Base-by-base conservation (phyloP, 202 grass and related monocot genomes). In the Bolboschoenoplectus hybrid region DNA sequence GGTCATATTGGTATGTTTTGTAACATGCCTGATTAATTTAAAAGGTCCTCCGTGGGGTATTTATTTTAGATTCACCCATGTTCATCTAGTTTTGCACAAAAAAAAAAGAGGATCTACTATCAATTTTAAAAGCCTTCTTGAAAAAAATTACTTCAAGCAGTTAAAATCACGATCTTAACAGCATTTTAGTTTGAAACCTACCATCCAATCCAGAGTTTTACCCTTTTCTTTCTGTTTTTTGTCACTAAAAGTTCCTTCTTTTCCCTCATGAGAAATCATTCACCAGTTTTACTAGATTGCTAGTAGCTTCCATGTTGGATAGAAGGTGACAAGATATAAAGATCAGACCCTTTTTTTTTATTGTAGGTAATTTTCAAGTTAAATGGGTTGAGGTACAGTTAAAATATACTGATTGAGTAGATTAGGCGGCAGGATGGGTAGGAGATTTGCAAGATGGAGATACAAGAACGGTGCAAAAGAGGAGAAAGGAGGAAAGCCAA, bases 351-450 rank as follows among this genome's bases (percentile, higher is more conserved):
- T 67, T 39, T 67, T 67, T 44, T 44, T 3, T 44, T 73, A 49
- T 17, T 73, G 69, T 49, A 49, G 44, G 19, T 73, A 49, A 73
- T 49, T 73, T 73, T 73, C 43, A 73, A 19, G 40, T 73, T 8
- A 73, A 49, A 73, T 73, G 44, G 49, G 50, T 49, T 74, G 69
- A 73, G 38, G 38, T n/a, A 43, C 67, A 49, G 43, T 73, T 73
- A 26, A 2, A 49, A 73, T 49, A 73, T 67, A 11, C 39, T 45
- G 26, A 40, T 3, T 7, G 13, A 71, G 40, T 46, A 71, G 67
- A 45, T 19, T 46, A 44, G 6, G 67, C 6, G 26, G 63, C 32
- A 3, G 32, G 26, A 7, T 35, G 63, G 26, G 9, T 35, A 11
- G 32, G 63, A 65, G 62, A 65, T 65, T 65, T 65, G 62, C 10